A percentile compares a stretch with the other conserved stretches of the same genome.
These are phyloP conservation scores for Huntiella omanensis DNA, from an alignment of 2,329 filamentous ascomycete genomes.

Conservation along the genomic window DNA sequence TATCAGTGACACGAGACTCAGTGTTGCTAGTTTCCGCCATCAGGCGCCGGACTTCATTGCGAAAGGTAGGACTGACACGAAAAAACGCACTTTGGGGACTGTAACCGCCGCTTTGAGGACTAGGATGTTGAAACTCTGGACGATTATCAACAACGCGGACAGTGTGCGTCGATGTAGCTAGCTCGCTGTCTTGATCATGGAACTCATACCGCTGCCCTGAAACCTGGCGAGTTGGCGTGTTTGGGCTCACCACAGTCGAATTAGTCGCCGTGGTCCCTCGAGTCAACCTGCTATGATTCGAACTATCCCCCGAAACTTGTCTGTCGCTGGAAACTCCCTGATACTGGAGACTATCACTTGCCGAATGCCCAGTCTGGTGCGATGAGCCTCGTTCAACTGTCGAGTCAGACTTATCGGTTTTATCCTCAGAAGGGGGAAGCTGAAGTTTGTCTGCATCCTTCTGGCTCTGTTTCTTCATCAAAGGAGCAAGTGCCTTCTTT, in stretches of 20 bases:
- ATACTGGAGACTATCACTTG: background rate
- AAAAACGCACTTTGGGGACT: constrained; percentile 9
- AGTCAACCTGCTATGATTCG: constrained; percentile 1
- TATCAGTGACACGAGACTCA: no score
- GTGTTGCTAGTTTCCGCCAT: constrained; percentile 4
- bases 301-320: constrained; percentile 3
- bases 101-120: constrained; percentile 6
- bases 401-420: background rate
- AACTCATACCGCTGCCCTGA: constrained; percentile 4
- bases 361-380: background rate
- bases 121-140: constrained; percentile 9
- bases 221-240: constrained; percentile 4
- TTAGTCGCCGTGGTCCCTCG: constrained; percentile 5
- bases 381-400: background rate
- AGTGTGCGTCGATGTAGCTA: constrained; percentile 9
- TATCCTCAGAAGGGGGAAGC: background rate
- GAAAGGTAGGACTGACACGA: constrained; percentile 8
- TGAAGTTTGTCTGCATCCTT: background rate
- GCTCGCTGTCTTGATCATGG: constrained; percentile 3
- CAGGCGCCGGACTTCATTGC: constrained; percentile 5
- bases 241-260: background rate
- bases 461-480: constrained; percentile 6
- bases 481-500: constrained; percentile 7
- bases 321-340: background rate
- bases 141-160: constrained; percentile 9